phyloP scores from a whole-genome alignment of 345 rosid species.

The Linum usitatissimum region DNA sequence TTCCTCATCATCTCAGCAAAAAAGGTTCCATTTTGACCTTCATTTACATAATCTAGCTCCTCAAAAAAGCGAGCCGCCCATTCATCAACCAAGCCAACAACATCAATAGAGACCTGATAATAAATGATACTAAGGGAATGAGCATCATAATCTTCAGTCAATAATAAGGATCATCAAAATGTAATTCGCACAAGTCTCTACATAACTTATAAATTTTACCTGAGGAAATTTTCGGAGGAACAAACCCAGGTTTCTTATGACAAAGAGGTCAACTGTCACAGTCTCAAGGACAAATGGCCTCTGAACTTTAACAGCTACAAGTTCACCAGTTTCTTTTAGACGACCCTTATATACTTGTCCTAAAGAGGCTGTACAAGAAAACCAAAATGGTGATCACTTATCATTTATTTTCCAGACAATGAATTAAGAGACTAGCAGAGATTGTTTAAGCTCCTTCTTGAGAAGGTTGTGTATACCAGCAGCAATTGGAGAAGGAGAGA shows the following conservation, averaged over 20 bases:
- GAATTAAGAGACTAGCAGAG: conserved; percentile 6
- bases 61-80: conserved; percentile 99
- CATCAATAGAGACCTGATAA: conserved; percentile 66
- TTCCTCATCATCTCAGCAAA: conserved; percentile 95
- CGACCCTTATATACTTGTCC: conserved; percentile 95
- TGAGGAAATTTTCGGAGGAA: conserved; percentile 83
- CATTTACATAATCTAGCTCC: conserved; percentile 90
- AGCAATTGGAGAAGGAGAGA: conserved; percentile 90
- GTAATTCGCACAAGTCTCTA: not conserved
- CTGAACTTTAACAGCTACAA: conserved; percentile 92
- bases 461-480: conserved; percentile 46
- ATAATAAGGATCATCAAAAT: not conserved
- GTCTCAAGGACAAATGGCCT: conserved; percentile 97
- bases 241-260: conserved; percentile 78
- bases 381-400: conserved; percentile 10
- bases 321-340: conserved; percentile 78
- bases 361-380: conserved; percentile 61
- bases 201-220: conserved; percentile 30
- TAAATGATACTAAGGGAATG: conserved; percentile 1
- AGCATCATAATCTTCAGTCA: conserved; percentile 1
- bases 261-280: conserved; percentile 75
- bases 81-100: conserved; percentile 97
- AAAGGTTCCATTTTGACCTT: conserved; percentile 81
- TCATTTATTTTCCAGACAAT: conserved; percentile 1
- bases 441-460: conserved; percentile 1